Evolutionary conservation across 2,329 filamentous ascomycete species (phyloP), one percentile per base, ranked within the genome.

Genomic region (Seiridium cupressi): DNA sequence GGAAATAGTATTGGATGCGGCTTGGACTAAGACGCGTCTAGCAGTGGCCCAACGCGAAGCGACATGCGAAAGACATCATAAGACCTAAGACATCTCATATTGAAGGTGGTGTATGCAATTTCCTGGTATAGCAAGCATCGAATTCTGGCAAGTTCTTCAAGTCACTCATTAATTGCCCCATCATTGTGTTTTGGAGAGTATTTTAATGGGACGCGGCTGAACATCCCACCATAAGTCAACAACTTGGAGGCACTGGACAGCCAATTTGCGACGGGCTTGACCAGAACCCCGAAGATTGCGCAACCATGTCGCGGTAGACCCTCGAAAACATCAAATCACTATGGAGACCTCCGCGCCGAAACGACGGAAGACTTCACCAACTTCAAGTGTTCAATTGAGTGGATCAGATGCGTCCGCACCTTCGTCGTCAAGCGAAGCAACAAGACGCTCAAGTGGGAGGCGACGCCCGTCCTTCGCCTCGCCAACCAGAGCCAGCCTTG

Each of bases 401-500:
- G 60, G 38, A 32, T 63, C 62, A n/a, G 58, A 60, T 53, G 55
- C 51, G 18, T 48, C 62, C 35, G 11, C 59, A 18, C 31, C 63
- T 11, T 62, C 57, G 26, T 44, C 63, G 26, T 63, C 58, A 8
- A 62, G 67, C 26, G 64, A 60, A 18, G 58, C 61, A 36, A 49
- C 53, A 5, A 62, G 61, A 56, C 63, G 64, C 10, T 63, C 70
- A 42, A 57, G 73, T 18, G 70, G 73, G 44, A 64, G 70, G 6
- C 66, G 70, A 51, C 80, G 80, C 1, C 81, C 84, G 1, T 89
- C 87, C 1, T 90, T 87, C 68, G 84, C 84, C 58, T 89, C 87
- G n/a, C 87, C 89, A 0, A 89, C 87, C 0, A 85, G 81, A 69
- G 81, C 87, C 10, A 90, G 86, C 66, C 73, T 89, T 11, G 79